Percentiles rank a stretch among this genome's conserved stretches.
phyloP scores from a whole-genome alignment of 2,329 filamentous ascomycete species.

The Chrysoporthe deuterocubensis region DNA sequence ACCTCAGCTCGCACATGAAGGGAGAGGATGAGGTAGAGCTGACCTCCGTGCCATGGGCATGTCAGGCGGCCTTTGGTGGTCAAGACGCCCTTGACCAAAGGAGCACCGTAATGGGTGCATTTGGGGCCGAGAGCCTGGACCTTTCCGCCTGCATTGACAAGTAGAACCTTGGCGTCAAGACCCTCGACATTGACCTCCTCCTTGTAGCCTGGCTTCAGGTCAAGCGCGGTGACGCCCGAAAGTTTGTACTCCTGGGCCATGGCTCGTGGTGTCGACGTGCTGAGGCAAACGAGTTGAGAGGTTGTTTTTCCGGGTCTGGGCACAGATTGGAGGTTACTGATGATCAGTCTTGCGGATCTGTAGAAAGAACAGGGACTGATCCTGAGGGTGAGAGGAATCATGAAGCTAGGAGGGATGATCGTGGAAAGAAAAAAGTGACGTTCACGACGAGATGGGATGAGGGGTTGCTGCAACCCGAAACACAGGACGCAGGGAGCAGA shows the following conservation, averaged over 20 bases:
- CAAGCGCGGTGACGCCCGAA: conserved; percentile 75
- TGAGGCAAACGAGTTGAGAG: not conserved
- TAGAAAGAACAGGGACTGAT: conserved; percentile 11
- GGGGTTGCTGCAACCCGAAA: conserved; percentile 11
- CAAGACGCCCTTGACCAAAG: conserved; percentile 83
- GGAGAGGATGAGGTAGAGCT: conserved; percentile 29
- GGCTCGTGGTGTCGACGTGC: conserved; percentile 33
- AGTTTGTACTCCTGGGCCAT: conserved; percentile 70
- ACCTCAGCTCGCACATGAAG: not conserved
- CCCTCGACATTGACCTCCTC: conserved; percentile 90
- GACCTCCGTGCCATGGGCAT: conserved; percentile 96
- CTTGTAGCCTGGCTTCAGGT: conserved; percentile 80
- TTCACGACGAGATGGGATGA: conserved; percentile 10
- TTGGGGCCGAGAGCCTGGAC: conserved; percentile 81
- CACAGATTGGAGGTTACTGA: not conserved
- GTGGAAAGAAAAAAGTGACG: not conserved
- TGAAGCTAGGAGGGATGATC: conserved; percentile 9
- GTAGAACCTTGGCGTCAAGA: conserved; percentile 83
- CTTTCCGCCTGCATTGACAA: conserved; percentile 77
- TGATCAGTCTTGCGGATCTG: conserved; percentile 14
- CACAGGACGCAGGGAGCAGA: conserved; percentile 6
- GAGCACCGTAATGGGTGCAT: conserved; percentile 92
- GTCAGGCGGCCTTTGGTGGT: conserved; percentile 81
- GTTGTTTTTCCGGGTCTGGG: not conserved
- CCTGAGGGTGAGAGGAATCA: conserved; percentile 18